Evolutionary conservation across 768 basidiomycete genomes (phyloP), one percentile per base, ranked within the genome.

Genomic region (Rhodosporidiobolus sp.): DNA sequence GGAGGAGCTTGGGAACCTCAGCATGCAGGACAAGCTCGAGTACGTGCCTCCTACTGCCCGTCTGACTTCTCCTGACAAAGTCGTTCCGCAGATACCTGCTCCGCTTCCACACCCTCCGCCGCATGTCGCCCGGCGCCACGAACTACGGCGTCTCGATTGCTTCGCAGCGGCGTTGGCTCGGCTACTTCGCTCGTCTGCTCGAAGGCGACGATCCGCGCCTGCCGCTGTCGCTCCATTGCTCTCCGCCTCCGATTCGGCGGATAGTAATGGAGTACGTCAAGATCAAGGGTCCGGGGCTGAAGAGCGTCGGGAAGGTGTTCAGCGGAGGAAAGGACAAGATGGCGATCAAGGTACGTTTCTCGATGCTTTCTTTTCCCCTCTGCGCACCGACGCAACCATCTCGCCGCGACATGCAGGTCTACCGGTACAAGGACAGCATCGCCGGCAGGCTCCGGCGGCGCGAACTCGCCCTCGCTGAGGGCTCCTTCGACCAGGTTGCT

Each of bases 381-480:
- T 28, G 2, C 19, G 16, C 5, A 3, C 28, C 60, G 76, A 80
- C 74, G 82, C 83, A 83, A 84, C 81, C 88, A 8, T 32, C 79
- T 14, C 91, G 89, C 90, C 87, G n/a, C n/a, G n/a, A 84, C 14
- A 7, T 7, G 5, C 90, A 89, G 28, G 81, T 94, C 20, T 88
- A 90, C n/a, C 84, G 91, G 65, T 94, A 94, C 78, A 87, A 88
- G 72, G 90, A 93, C 74, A 82, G 80, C 2, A 84, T 92, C 49
- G 86, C 91, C 8, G 84, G 86, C 9, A 81, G 84, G 55, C 82
- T 93, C 20, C 87, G 89, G 77, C 80, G 80, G 58, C 87, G 86
- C 85, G 89, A 91, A 9, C 54, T 78, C 65, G 67, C 54, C 16
- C 52, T 67, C 17, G 26, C n/a, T 24, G 7, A 1, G 6, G 5